Conservation (phyloP, 2,329 filamentous ascomycete genomes). For the Trichothecium roseum region DNA sequence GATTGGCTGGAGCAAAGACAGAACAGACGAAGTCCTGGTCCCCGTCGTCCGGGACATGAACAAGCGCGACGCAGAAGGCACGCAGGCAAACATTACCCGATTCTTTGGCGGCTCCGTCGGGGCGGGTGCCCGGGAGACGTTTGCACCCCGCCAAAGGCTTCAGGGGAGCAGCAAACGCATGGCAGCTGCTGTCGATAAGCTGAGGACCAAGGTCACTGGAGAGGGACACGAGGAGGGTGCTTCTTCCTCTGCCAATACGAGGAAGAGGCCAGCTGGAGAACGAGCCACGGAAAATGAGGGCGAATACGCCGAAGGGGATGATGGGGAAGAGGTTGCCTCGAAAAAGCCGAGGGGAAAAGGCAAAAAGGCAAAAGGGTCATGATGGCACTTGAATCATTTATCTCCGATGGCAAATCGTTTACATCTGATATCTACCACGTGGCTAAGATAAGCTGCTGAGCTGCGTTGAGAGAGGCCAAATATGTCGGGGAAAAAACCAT, state of each 20-base stretch:
- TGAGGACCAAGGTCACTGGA: slow-evolving; percentile 34
- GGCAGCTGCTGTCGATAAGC: slow-evolving; percentile 60
- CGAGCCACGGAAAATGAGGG: slow-evolving; percentile 8
- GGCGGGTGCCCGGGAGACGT: slow-evolving; percentile 53
- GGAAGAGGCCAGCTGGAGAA: not conserved
- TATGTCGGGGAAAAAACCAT: no score
- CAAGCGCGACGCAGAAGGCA: slow-evolving; percentile 74
- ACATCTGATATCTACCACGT: no score
- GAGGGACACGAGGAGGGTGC: not conserved
- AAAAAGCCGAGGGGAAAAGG: not conserved
- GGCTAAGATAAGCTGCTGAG: no score
- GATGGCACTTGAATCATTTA: no score
- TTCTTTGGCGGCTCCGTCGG: slow-evolving; percentile 74
- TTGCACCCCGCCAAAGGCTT: slow-evolving; percentile 56
- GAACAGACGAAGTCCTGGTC: slow-evolving; percentile 90
- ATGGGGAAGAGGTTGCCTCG: not conserved
- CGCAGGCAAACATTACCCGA: slow-evolving; percentile 90
- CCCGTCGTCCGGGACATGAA: slow-evolving; percentile 97
- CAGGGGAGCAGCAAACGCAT: slow-evolving; percentile 66
- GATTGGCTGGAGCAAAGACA: slow-evolving; percentile 84
- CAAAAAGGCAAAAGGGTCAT: slow-evolving; percentile 1
- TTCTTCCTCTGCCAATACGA: slow-evolving; percentile 1
- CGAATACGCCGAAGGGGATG: slow-evolving; percentile 1
- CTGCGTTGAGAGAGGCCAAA: no score
- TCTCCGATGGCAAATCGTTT: no score